Base-by-base conservation (phyloP, 345 rosid species). In the Eucalyptus cloeziana region DNA sequence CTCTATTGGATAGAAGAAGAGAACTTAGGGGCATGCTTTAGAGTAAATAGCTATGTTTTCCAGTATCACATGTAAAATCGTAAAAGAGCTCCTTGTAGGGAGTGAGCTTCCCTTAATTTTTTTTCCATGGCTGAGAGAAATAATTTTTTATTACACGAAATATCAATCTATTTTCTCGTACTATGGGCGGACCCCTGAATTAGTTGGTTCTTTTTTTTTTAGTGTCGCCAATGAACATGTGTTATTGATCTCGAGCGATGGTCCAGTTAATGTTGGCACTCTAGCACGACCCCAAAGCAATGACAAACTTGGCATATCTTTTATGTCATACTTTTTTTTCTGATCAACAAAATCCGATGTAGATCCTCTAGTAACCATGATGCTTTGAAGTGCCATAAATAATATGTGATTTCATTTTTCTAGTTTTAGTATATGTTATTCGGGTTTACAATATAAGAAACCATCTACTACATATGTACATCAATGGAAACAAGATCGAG, bases 51-150 rank as follows among this genome's bases (percentile, higher is more conserved):
- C 45, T 37, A 5, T 12, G 1, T 21, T 71, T 71, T 69, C 22
- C 24, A 69, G 7, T 69, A 33, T 69, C 8, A 10, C 47, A 5
- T 71, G 83, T 37, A 69, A 16, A 69, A 69, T 69, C 24, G 0
- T 27, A 7, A 0, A 64, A n/a, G 0, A 19, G 27, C 27, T 71
- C 27, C 1, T 37, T 21, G 83, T 37, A 19, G 1, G 45, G 47
- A 10, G 45, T 71, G 27, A 71, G 83, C 83, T 21, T 71, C 47
- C 81, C 83, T 37, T 19, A 37, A 37, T 19, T 16, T 71, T 52
- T 52, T 19, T 8, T 37, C 2, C 44, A 43, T 0, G 6, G 45
- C 8, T 2, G 27, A 71, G 83, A 37, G 83, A 71, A 71, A 71
- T 71, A 10, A 21, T 10, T 19, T 71, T 40, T 37, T 71, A 3